Conservation (phyloP, 225 moss, liverwort and hornwort species). For the Anthoceros angustus region DNA sequence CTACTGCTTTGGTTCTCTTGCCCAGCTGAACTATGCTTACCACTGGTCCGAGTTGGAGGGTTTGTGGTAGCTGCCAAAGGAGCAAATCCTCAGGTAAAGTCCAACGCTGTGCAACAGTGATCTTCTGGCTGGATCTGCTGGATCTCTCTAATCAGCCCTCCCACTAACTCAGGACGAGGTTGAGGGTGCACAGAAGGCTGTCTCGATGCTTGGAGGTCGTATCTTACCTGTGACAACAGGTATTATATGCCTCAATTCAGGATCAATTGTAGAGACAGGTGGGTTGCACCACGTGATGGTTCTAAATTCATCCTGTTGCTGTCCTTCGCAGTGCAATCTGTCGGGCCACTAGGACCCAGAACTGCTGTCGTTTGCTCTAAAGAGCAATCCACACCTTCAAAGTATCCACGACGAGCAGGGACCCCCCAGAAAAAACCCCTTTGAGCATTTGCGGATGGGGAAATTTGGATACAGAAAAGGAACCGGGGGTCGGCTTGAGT, state of each 20-base stretch:
- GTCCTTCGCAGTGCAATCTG: no score
- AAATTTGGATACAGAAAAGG: no score
- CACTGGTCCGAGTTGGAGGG: constrained; percentile 80
- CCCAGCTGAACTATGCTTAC: constrained; percentile 94
- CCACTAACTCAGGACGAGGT: constrained; percentile 56
- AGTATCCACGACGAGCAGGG: no score
- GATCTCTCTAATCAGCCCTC: neutral
- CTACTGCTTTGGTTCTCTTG: neutral
- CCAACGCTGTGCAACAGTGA: constrained; percentile 6
- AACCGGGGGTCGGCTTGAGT: no score
- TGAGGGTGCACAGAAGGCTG: constrained; percentile 46
- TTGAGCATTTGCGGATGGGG: no score
- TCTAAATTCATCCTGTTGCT: no score
- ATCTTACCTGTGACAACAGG: constrained; percentile 51
- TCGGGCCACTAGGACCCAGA: no score
- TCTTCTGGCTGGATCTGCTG: neutral
- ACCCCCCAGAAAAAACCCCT: no score
- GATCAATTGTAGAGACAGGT: no score
- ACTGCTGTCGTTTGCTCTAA: no score
- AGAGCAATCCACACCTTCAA: no score
- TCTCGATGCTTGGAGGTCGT: constrained; percentile 63
- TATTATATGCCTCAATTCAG: constrained; percentile 7
- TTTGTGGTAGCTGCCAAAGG: constrained; percentile 94
- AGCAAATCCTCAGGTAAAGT: constrained; percentile 56
- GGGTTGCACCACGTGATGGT: no score